phyloP scores from a whole-genome alignment of 768 basidiomycete genomes.

The Naematelia aurantialba region DNA sequence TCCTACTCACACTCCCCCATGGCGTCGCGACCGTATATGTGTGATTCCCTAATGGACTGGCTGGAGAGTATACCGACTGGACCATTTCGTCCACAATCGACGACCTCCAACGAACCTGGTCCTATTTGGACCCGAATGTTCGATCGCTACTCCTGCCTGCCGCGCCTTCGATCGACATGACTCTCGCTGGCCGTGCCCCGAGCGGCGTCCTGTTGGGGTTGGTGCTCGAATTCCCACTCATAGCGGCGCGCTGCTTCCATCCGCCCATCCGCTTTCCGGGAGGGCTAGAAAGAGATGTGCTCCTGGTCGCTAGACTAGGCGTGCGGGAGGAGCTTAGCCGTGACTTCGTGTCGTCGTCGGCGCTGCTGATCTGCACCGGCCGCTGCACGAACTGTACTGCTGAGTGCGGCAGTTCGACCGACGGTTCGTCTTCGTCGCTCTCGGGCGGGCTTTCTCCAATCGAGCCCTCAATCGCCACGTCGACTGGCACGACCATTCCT shows the following conservation, averaged over 20 bases:
- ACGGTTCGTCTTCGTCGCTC: constrained; percentile 40
- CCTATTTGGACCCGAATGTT: no score
- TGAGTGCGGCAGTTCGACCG: constrained; percentile 34
- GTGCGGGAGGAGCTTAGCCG: background rate
- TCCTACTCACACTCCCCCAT: no score
- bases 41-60: no score
- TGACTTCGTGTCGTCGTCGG: background rate
- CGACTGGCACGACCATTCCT: constrained; percentile 8
- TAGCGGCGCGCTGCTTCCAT: background rate
- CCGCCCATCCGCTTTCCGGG: background rate
- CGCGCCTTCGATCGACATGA: no score
- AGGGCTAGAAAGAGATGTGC: background rate
- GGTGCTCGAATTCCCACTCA: background rate
- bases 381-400: constrained; percentile 35
- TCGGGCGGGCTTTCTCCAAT: constrained; percentile 30
- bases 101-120: no score
- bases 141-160: no score
- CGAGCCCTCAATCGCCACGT: constrained; percentile 7
- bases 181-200: no score
- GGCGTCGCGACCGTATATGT: no score
- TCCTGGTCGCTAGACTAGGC: background rate
- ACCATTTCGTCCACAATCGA: no score
- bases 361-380: constrained; percentile 13
- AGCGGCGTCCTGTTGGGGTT: background rate
- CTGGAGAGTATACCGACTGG: no score